These are phyloP conservation scores for Silene conica DNA, from an alignment of 148 eudicot species.

Conservation along the genomic window DNA sequence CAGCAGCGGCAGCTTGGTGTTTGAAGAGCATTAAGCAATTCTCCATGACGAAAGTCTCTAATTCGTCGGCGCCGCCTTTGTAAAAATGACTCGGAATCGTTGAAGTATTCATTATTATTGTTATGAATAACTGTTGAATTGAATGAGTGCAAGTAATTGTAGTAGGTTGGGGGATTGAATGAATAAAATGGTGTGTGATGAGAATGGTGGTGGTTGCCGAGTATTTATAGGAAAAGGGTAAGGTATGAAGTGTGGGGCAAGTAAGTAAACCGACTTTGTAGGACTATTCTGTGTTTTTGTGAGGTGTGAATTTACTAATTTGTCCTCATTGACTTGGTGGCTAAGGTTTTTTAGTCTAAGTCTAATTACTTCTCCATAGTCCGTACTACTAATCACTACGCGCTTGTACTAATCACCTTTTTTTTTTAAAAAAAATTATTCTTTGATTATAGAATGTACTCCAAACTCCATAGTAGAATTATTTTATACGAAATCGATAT, in stretches of 20 bases:
- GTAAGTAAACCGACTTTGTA: conserved; percentile 21
- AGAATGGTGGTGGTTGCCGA: too few species aligned
- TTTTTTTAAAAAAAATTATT: too few species aligned
- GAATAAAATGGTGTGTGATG: neutral
- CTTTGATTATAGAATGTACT: too few species aligned
- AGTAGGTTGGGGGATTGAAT: neutral
- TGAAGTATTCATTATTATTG: neutral
- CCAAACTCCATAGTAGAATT: too few species aligned
- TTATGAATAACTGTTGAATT: too few species aligned
- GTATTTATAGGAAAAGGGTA: neutral
- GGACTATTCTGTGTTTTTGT: neutral
- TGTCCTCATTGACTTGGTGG: conserved; percentile 28
- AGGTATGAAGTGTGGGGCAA: conserved; percentile 3
- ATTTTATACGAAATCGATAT: too few species aligned
- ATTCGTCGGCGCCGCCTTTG: conserved; percentile 22
- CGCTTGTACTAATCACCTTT: neutral
- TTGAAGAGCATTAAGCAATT: conserved; percentile 20
- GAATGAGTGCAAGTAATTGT: neutral
- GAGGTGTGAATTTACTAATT: conserved; percentile 10
- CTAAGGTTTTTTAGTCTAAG: conserved; percentile 8
- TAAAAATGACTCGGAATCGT: too few species aligned
- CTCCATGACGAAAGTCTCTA: conserved; percentile 25
- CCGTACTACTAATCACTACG: neutral
- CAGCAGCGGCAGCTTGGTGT: conserved; percentile 6
- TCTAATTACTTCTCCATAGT: neutral